A percentile compares a stretch with the other conserved stretches of the same genome.
These are phyloP conservation scores for Aspergillus proliferans DNA, from an alignment of 2,329 filamentous ascomycete genomes.

Conservation along the genomic window DNA sequence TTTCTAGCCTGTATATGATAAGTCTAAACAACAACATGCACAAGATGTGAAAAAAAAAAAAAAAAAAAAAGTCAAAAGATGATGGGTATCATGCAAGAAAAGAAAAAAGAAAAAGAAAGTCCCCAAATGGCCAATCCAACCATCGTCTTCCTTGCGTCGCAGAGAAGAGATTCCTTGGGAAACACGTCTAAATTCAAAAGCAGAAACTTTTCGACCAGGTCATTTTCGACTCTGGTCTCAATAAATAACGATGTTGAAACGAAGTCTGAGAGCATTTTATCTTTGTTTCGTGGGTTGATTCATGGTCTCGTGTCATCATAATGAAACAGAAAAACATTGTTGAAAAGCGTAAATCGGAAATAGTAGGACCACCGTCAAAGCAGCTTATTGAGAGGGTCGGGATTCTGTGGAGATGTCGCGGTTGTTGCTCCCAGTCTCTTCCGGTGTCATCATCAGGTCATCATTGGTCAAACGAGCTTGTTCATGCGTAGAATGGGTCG, in stretches of 20 bases:
- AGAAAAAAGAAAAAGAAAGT: neutral
- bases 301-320: neutral
- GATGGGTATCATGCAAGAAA: slow-evolving; percentile 17
- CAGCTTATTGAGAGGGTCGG: neutral
- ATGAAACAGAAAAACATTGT: no score
- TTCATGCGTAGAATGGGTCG: slow-evolving; percentile 25
- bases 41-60: neutral
- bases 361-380: neutral
- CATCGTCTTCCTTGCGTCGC: no score
- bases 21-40: neutral
- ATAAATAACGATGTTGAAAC: neutral
- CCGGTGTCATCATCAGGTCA: slow-evolving; percentile 20
- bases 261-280: neutral
- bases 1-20: no score
- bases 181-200: neutral
- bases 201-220: slow-evolving; percentile 5
- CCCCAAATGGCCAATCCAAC: neutral
- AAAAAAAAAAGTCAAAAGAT: neutral
- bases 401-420: neutral
- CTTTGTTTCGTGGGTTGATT: neutral
- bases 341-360: neutral
- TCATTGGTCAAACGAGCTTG: slow-evolving; percentile 27
- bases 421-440: slow-evolving; percentile 5
- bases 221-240: neutral
- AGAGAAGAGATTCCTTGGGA: neutral